Evolutionary conservation across 345 rosid genomes (phyloP).

Genomic region (Rhizophora apiculata): DNA sequence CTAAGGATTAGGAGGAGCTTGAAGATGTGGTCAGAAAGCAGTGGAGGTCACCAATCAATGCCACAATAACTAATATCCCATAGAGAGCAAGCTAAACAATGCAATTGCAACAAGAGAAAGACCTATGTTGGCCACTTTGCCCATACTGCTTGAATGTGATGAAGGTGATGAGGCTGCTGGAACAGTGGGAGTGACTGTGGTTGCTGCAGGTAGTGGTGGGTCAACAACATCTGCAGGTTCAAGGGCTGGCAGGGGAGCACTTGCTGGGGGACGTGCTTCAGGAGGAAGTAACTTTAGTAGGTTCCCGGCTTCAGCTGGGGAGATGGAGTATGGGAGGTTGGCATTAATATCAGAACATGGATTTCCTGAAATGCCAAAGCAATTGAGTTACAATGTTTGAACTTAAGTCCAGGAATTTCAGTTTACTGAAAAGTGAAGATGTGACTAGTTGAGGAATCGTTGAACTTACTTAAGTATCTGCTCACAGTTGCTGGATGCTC

Average conservation of each 20-base stretch:
- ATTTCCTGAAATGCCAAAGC: constrained; percentile 42
- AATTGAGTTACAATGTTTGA: no score
- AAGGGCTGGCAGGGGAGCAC: constrained; percentile 48
- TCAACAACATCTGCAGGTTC: constrained; percentile 50
- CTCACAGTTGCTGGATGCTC: constrained; percentile 77
- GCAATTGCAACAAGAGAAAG: constrained; percentile 33
- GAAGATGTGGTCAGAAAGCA: no score
- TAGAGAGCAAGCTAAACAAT: constrained; percentile 28
- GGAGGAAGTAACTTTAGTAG: constrained; percentile 26
- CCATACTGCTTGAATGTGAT: constrained; percentile 27
- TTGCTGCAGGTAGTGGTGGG: constrained; percentile 78
- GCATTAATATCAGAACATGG: constrained; percentile 48
- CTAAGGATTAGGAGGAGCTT: no score
- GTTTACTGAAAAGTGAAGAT: background rate
- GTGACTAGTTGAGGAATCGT: background rate
- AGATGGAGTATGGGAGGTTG: constrained; percentile 30
- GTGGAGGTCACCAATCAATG: background rate
- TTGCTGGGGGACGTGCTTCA: constrained; percentile 4
- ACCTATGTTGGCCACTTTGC: constrained; percentile 29
- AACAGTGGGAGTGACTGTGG: constrained; percentile 9
- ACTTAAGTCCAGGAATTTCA: background rate
- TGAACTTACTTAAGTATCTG: constrained; percentile 60
- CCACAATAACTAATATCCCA: constrained; percentile 6
- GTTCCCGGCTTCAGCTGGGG: constrained; percentile 51
- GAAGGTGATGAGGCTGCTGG: constrained; percentile 15